A percentile compares a stretch with the other conserved stretches of the same genome.
Conservation (phyloP, 2,329 filamentous ascomycete genomes). For the Trichophyton simii region DNA sequence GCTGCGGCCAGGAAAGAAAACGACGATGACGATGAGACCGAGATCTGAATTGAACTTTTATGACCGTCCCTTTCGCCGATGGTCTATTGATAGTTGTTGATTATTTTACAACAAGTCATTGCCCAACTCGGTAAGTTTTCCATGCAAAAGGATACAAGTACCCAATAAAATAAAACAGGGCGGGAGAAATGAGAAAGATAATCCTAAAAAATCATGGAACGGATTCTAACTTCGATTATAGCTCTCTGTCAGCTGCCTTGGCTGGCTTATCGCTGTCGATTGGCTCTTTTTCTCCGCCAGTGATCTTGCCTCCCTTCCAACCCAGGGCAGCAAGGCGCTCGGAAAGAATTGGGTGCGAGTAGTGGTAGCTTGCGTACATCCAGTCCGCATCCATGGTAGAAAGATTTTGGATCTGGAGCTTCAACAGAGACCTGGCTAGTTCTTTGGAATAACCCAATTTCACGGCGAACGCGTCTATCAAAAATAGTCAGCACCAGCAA, state of each 20-base stretch:
- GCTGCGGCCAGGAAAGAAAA: conserved; percentile 13
- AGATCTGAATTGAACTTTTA: not conserved
- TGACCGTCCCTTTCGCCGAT: not conserved
- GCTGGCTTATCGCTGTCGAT: conserved; percentile 47
- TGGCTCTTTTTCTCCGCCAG: conserved; percentile 34
- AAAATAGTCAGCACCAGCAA: conserved; percentile 14
- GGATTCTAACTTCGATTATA: conserved; percentile 37
- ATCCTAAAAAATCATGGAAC: not conserved
- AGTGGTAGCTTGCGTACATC: conserved; percentile 97
- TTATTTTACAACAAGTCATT: conserved; percentile 1
- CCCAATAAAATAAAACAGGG: no score
- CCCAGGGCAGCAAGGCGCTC: conserved; percentile 84
- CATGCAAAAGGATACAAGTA: not conserved
- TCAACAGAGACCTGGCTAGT: conserved; percentile 79
- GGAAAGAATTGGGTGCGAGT: conserved; percentile 90
- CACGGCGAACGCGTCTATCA: conserved; percentile 64
- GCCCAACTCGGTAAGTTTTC: conserved; percentile 1
- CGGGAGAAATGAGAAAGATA: not conserved
- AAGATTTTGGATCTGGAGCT: conserved; percentile 95
- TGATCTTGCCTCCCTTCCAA: conserved; percentile 54
- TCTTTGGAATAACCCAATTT: conserved; percentile 72
- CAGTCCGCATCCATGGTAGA: conserved; percentile 98
- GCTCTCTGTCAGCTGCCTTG: conserved; percentile 63
- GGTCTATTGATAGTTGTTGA: not conserved
- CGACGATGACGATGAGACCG: conserved; percentile 1